Evolutionary conservation across 2,329 filamentous ascomycete species (phyloP), one percentile per base, ranked within the genome.

Genomic region (Dryadomyces quercus-mongolicae): DNA sequence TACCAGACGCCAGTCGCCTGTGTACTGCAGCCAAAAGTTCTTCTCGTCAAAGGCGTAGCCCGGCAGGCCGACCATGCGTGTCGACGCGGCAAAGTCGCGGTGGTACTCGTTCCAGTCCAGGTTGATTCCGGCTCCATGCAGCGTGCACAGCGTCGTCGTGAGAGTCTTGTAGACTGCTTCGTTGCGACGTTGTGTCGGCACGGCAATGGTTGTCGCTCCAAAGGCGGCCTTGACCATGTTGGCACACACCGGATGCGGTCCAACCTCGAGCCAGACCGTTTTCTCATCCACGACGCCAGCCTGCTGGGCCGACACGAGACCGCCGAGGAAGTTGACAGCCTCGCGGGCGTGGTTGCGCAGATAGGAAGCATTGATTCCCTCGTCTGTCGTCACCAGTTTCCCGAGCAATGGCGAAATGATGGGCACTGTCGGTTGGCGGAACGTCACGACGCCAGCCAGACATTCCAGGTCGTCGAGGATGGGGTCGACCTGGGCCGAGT

Each of bases 61-160:
- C 0, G 86, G 86, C 0, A 90, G 70, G 6, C 78, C 71, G 6
- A 88, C 67, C 10, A 89, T 71, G 3, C 67, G 66, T 3, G 70
- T 65, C 13, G 65, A 67, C 0, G 60, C 54, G 20, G 63, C 61
- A 58, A 76, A 76, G 56, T 73, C 70, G 53, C 76, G 70, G 59
- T 86, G 81, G 62, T 79, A 86, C 67, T 88, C 85, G 56, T 82
- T 78, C 78, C 86, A 91, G 64, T 85, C 74, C 55, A 91, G 71
- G 45, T 75, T 71, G 8, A 86, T 69, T 43, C 85, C 85, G 10
- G 74, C 75, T 4, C 70, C 69, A 67, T 86, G 81, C 0, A 91
- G 53, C 1, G 75, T 72, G 58, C 74, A 75, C 53, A 86, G 69
- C 60, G 71, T 82, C 55, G 68, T 70, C 21, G 77, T 70, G 13